Base-by-base conservation (phyloP, 2,329 filamentous ascomycete species). In the Didymella sp. region DNA sequence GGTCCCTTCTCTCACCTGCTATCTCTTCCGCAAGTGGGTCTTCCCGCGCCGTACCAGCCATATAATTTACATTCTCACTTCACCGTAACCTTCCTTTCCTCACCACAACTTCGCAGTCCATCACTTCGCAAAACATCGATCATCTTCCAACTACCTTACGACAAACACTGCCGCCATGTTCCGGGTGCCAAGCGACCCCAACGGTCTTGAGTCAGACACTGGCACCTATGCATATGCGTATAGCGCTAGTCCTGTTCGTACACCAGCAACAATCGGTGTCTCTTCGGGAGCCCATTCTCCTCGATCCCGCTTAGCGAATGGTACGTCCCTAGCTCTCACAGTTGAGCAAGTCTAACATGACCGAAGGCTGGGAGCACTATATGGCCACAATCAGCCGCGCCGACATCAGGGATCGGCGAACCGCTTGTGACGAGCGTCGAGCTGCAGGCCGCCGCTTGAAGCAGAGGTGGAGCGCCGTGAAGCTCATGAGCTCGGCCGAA, bases 401-500 rank as follows among this genome's bases (percentile, higher is more conserved):
- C 41, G 41, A 30, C 25, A 22, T 24, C 30, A 35, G 15, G 12
- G 28, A 35, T 9, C 19, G 30, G 13, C 43, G 19, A 12, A 2
- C 15, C 15, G 21, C 22, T 8, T 24, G n/a, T 1, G 17, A 38
- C 4, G 24, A 21, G 11, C 22, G n/a, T 22, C 22, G 33, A 9
- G n/a, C 13, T 27, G 3, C 17, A 38, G 11, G 19, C 6, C 12
- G 41, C 25, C 50, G 42, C n/a, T 19, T 8, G 6, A 52, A 52
- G 41, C 17, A 28, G 24, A 52, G 25, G 42, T 52, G 42, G 50
- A 53, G 42, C 15, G 31, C 50, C 1, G 50, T 46, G 33, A 41
- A 41, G 25, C 33, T 46, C 6, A 13, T n/a, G 13, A 15, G 5
- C 13, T 11, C 15, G 6, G 19, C 7, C 9, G 13, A 41, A 4